Conservation (phyloP, 2,329 filamentous ascomycete species). For the Leptographium procerum region DNA sequence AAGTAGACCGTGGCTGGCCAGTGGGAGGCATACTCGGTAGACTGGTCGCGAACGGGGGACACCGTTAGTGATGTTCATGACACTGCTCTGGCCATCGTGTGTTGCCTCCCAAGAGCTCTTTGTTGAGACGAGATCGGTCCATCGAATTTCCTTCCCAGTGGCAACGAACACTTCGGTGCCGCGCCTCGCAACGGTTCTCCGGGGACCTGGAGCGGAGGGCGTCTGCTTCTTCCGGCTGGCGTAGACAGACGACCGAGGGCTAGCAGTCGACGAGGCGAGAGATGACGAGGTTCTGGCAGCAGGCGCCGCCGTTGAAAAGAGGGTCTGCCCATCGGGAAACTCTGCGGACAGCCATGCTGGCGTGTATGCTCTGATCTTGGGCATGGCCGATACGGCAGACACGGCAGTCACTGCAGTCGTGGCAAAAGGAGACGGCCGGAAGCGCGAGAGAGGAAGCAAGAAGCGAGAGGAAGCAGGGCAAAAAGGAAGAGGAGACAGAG, state of each 20-base stretch:
- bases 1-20: neutral
- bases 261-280: constrained; percentile 22
- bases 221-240: constrained; percentile 28
- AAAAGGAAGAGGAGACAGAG: neutral
- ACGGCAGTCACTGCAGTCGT: too few relatives aligned
- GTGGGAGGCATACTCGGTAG: constrained; percentile 33
- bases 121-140: constrained; percentile 72
- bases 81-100: constrained; percentile 15
- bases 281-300: constrained; percentile 18
- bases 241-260: constrained; percentile 2
- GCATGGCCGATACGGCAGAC: constrained; percentile 46
- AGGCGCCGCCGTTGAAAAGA: constrained; percentile 51
- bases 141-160: constrained; percentile 79
- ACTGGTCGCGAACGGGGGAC: constrained; percentile 23
- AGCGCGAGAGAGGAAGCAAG: neutral
- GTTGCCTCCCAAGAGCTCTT: constrained; percentile 50
- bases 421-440: constrained; percentile 4
- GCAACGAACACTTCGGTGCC: constrained; percentile 85
- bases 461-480: neutral
- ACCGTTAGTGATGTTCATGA: constrained; percentile 13
- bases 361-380: constrained; percentile 74
- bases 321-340: constrained; percentile 62
- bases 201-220: constrained; percentile 31
- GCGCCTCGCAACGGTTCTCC: constrained; percentile 62
- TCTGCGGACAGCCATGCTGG: constrained; percentile 70